Evolutionary conservation across 441 rosid genomes (phyloP), one percentile per base, ranked within the genome.

Genomic region (Corymbia calophylla): DNA sequence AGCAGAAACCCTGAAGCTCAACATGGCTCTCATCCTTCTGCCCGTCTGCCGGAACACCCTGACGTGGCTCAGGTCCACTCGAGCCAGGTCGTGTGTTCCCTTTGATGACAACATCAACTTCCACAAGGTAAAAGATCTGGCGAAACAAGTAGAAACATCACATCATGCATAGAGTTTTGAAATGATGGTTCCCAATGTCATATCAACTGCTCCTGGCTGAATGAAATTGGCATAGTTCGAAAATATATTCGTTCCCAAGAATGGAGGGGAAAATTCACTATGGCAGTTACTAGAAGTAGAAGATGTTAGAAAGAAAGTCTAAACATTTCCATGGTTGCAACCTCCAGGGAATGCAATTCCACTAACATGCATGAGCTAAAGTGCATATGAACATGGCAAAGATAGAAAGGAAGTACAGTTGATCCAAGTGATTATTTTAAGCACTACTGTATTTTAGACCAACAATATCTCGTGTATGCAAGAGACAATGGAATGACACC

Each of bases 11-110:
- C 96, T 98, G 82, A 98, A 98, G 93, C 93, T 98, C 93, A 98
- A 98, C 91, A 97, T 98, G 99, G 99, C 99, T 91, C 93, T 98
- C 14, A 92, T 98, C 90, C 95, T 98, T 21, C 90, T 98, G 60
- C 99, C 99, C 1, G 99, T 97, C 23, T 98, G 99, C 92, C 94
- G 99, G 68, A 98, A 97, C 92, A 96, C 98, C 15, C 92, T 98
- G 91, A 98, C 99, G 39, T 96, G 98, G 99, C 97, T 98, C 49
- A 92, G 99, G 53, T 95, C 99, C 86, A 96, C 99, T 16, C 91
- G 95, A 62, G 95, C 96, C 86, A 94, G 97, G 87, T 86, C 92
- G 31, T 92, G 93, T 60, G 89, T 97, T 88, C 98, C 99, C 56
- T 96, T 98, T 66, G 97, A 98, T 54, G 99, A 97, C 92, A 96